These are phyloP conservation scores for Trichoderma hamatum DNA, from an alignment of 2,329 filamentous ascomycete genomes.

Conservation along the genomic window DNA sequence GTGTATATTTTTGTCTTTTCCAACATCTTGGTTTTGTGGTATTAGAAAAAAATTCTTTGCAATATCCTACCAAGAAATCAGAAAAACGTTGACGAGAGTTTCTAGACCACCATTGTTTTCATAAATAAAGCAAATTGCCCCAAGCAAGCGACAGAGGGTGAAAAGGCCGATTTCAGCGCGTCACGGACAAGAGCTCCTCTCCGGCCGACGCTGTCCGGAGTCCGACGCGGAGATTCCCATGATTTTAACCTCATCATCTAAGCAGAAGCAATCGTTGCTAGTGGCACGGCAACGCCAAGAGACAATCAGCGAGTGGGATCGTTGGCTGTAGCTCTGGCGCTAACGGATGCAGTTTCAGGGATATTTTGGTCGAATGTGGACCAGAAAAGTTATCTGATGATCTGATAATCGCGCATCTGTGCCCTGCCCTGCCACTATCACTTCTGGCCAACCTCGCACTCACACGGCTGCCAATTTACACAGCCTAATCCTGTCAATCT, in stretches of 20 bases:
- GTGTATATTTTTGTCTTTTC: constrained; percentile 38
- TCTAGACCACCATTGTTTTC: background rate
- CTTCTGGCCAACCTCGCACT: background rate
- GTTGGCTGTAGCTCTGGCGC: background rate
- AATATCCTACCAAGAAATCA: background rate
- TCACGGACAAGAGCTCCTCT: background rate
- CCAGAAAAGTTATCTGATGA: constrained; percentile 39
- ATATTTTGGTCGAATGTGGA: constrained; percentile 11
- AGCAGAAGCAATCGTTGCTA: background rate
- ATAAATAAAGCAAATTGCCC: background rate
- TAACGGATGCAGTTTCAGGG: background rate
- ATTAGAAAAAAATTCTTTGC: too few relatives aligned
- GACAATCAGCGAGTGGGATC: background rate
- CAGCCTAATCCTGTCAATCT: background rate
- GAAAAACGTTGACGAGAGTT: background rate
- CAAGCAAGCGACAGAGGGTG: background rate
- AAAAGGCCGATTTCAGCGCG: constrained; percentile 1
- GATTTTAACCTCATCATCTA: background rate
- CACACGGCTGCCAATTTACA: background rate
- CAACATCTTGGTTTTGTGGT: constrained; percentile 32
- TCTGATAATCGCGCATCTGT: constrained; percentile 37
- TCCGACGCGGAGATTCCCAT: constrained; percentile 18
- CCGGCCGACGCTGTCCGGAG: constrained; percentile 17
- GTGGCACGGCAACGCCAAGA: background rate
- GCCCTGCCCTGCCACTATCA: background rate